phyloP scores from a whole-genome alignment of 768 basidiomycete species.

The Rhizopogon vesiculosus region DNA sequence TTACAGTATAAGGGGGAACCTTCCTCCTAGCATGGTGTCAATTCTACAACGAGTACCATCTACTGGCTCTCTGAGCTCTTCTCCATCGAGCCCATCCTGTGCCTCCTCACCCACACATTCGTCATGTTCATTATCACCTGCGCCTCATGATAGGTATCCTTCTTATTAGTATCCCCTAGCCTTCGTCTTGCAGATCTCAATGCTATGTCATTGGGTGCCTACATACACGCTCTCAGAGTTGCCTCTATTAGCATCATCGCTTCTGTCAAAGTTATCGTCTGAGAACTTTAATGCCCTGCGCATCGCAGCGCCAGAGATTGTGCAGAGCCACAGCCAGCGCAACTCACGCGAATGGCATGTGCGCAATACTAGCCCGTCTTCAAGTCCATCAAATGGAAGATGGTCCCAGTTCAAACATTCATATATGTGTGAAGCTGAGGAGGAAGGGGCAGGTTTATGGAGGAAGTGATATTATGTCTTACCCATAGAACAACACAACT shows the following conservation, averaged over 20 bases:
- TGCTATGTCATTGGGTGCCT: not conserved
- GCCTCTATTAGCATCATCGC: conserved; percentile 17
- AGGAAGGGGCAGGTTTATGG: conserved; percentile 11
- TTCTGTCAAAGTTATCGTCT: no score
- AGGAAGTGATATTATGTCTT: not conserved
- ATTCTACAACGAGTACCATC: conserved; percentile 22
- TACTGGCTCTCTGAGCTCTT: conserved; percentile 7
- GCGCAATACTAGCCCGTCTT: no score
- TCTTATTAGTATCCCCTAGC: not conserved
- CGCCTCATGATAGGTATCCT: not conserved
- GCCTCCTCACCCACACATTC: conserved; percentile 10
- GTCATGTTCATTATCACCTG: not conserved
- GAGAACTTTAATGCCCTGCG: conserved; percentile 10
- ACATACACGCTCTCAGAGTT: conserved; percentile 24
- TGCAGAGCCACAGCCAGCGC: conserved; percentile 21
- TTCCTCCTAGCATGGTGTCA: conserved; percentile 19
- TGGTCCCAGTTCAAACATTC: no score
- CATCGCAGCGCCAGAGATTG: conserved; percentile 20
- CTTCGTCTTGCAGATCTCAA: not conserved
- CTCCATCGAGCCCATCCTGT: conserved; percentile 13
- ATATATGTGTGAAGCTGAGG: conserved; percentile 14
- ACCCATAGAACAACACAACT: not conserved
- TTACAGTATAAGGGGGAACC: conserved; percentile 25
- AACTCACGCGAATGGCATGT: conserved; percentile 20
- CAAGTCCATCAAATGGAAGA: no score